Conservation (phyloP, 768 basidiomycete genomes). For the Termitomyces sp. region DNA sequence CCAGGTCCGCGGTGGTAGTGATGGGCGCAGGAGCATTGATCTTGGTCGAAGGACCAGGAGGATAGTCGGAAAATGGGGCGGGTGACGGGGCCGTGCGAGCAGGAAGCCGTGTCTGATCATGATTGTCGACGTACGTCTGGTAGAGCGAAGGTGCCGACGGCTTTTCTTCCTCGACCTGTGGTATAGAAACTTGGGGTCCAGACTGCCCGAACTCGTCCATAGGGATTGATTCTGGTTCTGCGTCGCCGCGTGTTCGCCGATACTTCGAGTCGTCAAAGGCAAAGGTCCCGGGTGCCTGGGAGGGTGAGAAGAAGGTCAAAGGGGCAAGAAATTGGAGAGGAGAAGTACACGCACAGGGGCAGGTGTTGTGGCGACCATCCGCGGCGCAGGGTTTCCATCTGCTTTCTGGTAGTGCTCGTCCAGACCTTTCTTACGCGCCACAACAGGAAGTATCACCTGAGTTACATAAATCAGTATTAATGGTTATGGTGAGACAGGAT, state of each 20-base stretch:
- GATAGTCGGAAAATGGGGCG: slow-evolving; percentile 62
- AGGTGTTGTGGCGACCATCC: slow-evolving; percentile 31
- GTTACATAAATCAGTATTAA: slow-evolving; percentile 4
- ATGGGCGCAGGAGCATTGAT: slow-evolving; percentile 14
- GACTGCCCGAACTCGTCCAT: slow-evolving; percentile 66
- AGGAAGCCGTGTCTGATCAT: slow-evolving; percentile 26
- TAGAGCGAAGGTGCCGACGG: slow-evolving; percentile 16
- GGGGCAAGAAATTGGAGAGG: background rate
- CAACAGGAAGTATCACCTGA: slow-evolving; percentile 79
- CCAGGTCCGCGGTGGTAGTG: slow-evolving; percentile 17
- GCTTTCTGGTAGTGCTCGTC: slow-evolving; percentile 64
- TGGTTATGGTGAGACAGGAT: slow-evolving; percentile 3
- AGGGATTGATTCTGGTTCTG: slow-evolving; percentile 36
- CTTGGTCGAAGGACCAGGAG: slow-evolving; percentile 22
- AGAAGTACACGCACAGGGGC: slow-evolving; percentile 53
- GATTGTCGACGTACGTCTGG: slow-evolving; percentile 9
- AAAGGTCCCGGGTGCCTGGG: slow-evolving; percentile 78
- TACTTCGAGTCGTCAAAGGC: slow-evolving; percentile 73
- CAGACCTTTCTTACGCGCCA: slow-evolving; percentile 78
- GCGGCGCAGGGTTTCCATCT: slow-evolving; percentile 62
- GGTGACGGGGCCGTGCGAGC: slow-evolving; percentile 43
- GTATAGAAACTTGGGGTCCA: slow-evolving; percentile 12
- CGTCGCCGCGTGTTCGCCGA: slow-evolving; percentile 38
- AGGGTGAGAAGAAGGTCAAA: background rate
- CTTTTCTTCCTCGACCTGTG: slow-evolving; percentile 18